These are phyloP conservation scores for Eragrostis curvula DNA, from an alignment of 176 grass and related monocot species.

Conservation along the genomic window DNA sequence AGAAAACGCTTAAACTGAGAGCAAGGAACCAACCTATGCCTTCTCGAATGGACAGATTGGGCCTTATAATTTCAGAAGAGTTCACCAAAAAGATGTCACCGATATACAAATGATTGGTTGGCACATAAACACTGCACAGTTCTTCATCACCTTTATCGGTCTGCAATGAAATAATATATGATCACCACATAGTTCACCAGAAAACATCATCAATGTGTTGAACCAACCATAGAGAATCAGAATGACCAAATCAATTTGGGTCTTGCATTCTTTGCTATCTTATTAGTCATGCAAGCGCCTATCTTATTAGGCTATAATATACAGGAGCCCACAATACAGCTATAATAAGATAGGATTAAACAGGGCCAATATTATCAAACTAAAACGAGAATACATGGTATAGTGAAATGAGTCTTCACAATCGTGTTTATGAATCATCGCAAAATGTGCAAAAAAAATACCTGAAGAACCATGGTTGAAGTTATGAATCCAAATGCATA, in stretches of 20 bases:
- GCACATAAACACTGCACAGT: conserved; percentile 94
- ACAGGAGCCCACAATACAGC: neutral
- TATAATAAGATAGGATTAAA: neutral
- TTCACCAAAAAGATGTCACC: conserved; percentile 97
- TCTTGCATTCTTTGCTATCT: neutral
- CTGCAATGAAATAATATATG: conserved; percentile 59
- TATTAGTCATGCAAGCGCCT: neutral
- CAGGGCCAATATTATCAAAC: neutral
- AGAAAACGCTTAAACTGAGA: conserved; percentile 1
- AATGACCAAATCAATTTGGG: neutral
- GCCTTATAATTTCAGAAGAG: conserved; percentile 88
- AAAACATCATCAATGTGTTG: neutral
- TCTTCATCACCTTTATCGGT: conserved; percentile 96
- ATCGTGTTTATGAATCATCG: neutral
- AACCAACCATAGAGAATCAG: neutral
- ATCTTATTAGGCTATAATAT: neutral
- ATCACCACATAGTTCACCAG: conserved; percentile 34
- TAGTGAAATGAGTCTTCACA: neutral
- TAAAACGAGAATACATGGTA: conserved; percentile 16
- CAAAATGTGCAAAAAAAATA: conserved; percentile 42
- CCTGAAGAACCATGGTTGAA: conserved; percentile 90
- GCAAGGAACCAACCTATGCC: conserved; percentile 79
- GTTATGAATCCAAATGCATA: conserved; percentile 99
- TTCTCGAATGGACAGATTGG: conserved; percentile 92
- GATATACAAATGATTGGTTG: conserved; percentile 98